Evolutionary conservation across 2,329 filamentous ascomycete species (phyloP).

Genomic region (Trichoderma harzianum): DNA sequence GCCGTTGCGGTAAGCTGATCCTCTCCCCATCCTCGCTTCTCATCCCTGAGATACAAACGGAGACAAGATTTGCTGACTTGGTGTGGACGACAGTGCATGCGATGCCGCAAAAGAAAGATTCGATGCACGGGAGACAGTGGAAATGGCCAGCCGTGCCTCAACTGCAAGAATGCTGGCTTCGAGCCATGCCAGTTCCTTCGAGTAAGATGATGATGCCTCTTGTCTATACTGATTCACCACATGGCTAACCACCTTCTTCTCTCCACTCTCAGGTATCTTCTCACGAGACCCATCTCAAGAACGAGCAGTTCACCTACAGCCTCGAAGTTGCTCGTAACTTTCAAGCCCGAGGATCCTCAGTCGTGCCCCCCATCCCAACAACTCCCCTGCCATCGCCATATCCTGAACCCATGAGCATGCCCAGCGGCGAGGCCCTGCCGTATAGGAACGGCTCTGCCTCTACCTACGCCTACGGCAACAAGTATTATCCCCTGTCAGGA

Average conservation of each 20-base stretch:
- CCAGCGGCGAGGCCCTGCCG: conserved; percentile 20
- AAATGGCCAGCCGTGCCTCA: conserved; percentile 72
- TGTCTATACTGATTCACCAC: not conserved
- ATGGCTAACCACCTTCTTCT: not conserved
- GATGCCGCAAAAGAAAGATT: conserved; percentile 92
- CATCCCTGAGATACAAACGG: not conserved
- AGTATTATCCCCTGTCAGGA: conserved; percentile 25
- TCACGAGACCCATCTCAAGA: conserved; percentile 30
- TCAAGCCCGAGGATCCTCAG: conserved; percentile 26
- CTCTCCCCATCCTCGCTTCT: not conserved
- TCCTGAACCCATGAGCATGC: conserved; percentile 22
- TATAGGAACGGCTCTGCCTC: conserved; percentile 25
- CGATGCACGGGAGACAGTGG: conserved; percentile 84
- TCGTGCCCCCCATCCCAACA: conserved; percentile 11
- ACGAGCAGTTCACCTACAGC: conserved; percentile 29
- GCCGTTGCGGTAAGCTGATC: conserved; percentile 52
- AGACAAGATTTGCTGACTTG: not conserved
- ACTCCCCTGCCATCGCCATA: conserved; percentile 20
- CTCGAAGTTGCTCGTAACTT: conserved; percentile 32
- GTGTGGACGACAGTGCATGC: conserved; percentile 62
- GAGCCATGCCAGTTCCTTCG: conserved; percentile 76
- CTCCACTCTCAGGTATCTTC: conserved; percentile 32
- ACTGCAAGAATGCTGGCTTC: conserved; percentile 72
- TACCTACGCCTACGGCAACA: conserved; percentile 27
- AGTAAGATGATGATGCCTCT: conserved; percentile 47